Base-by-base conservation (phyloP, 1,284 basidiomycete species). In the Fereydounia khargensis region DNA sequence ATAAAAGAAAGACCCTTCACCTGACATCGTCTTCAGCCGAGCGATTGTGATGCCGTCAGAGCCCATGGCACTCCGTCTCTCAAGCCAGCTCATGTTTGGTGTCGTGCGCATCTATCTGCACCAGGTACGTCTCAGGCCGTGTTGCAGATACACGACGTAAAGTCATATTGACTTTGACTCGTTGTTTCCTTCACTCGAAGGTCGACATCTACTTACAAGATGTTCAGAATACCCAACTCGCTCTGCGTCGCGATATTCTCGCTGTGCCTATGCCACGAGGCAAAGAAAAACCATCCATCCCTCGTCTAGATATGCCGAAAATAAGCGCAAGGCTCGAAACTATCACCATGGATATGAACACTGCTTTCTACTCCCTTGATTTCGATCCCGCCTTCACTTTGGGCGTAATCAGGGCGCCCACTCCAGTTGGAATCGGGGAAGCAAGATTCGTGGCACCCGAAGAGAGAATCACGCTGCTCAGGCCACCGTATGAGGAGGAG, bases 51-150 rank as follows among this genome's bases (percentile, higher is more conserved):
- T 25, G 0, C 68, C 68, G 2, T 20, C 38, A 3, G 57, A 67
- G 39, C 67, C 67, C 6, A 49, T 71, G 20, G 67, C 68, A 0
- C 42, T 71, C 17, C 67, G 68, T 7, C 47, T 69, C 6, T 59
- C 56, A 7, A 47, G 47, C 20, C 60, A 69, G 34, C 48, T 71
- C 18, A 33, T 71, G 56, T 70, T 35, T 25, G 68, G 68, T 1
- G 42, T 68, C 13, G 64, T 64, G 17, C 49, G 54, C 27, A 48
- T 71, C 23, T 70, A 65, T 40, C 28, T 25, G 0, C 56, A 63
- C 17, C 65, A 56, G 42, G 55, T 42, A 21, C 34, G 47, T 20
- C 5, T 10, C 11, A 54, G 22, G 32, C 47, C 8, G 56, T 66
- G 13, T 18, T 52, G 20, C 40, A 54, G 22, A 56, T 59, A 21